Evolutionary conservation across 139 green algal genomes (phyloP).

Genomic region (Tetraselmis chui): DNA sequence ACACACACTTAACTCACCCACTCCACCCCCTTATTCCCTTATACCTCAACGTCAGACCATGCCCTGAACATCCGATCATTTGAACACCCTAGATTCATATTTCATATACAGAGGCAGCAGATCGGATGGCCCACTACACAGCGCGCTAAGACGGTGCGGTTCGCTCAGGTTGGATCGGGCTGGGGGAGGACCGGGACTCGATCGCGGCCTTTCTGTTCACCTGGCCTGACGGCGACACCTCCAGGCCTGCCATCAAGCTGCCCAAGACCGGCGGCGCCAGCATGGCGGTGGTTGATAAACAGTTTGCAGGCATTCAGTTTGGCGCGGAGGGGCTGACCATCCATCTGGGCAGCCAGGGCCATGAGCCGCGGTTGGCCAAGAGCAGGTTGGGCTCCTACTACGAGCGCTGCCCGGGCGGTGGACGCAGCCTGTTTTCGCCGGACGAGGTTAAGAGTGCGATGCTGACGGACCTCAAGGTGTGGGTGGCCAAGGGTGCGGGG

Average conservation of each 20-base stretch:
- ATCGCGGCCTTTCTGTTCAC: slow-evolving; percentile 73
- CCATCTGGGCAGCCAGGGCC: slow-evolving; percentile 25
- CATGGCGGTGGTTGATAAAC: slow-evolving; percentile 56
- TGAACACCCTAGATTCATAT: too few species aligned
- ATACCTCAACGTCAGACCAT: too few species aligned
- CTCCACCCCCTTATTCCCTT: too few species aligned
- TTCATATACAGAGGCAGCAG: too few species aligned
- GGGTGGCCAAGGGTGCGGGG: slow-evolving; percentile 27
- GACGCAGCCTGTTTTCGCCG: slow-evolving; percentile 42
- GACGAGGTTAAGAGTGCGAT: slow-evolving; percentile 31
- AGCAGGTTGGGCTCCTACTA: slow-evolving; percentile 62
- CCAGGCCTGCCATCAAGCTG: slow-evolving; percentile 45
- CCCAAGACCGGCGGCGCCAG: slow-evolving; percentile 56
- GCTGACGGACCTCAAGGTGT: slow-evolving; percentile 46
- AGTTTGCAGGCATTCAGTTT: slow-evolving; percentile 45
- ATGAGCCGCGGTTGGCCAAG: slow-evolving; percentile 28
- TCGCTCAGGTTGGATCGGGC: slow-evolving; percentile 41
- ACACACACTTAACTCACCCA: too few species aligned
- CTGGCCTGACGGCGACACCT: slow-evolving; percentile 48
- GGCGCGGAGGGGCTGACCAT: slow-evolving; percentile 63
- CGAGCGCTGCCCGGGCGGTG: slow-evolving; percentile 30
- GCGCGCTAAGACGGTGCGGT: too few species aligned
- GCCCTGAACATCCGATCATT: too few species aligned
- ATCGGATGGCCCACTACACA: too few species aligned
- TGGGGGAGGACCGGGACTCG: slow-evolving; percentile 57